These are phyloP conservation scores for Cystofilobasidium ferigula DNA, from an alignment of 768 basidiomycete genomes.

Conservation along the genomic window DNA sequence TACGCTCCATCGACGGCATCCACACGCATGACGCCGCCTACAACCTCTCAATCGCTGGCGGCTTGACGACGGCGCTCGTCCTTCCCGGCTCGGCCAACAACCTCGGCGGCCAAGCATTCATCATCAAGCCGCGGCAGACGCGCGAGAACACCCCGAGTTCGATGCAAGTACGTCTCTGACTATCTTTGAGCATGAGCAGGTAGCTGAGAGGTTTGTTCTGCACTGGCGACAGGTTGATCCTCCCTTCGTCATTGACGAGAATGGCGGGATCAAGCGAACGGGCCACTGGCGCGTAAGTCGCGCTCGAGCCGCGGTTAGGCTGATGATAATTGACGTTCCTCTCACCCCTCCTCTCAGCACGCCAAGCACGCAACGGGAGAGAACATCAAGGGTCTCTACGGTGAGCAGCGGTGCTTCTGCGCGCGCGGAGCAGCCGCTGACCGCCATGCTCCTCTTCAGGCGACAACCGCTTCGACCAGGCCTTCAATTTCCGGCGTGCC, in stretches of 20 bases:
- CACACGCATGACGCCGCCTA: conserved; percentile 36
- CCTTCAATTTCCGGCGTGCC: conserved; percentile 60
- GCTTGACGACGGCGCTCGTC: conserved; percentile 72
- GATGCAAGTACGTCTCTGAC: background rate
- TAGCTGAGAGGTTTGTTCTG: conserved; percentile 32
- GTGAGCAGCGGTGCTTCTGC: no score
- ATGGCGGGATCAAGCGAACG: conserved; percentile 43
- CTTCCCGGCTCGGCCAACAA: conserved; percentile 49
- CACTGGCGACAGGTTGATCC: conserved; percentile 63
- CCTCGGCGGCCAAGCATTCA: conserved; percentile 63
- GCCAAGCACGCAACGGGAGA: conserved; percentile 52
- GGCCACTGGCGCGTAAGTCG: conserved; percentile 49
- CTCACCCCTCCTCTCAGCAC: background rate
- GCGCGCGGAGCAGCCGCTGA: no score
- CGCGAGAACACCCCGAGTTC: conserved; percentile 42
- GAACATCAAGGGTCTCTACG: conserved; percentile 37
- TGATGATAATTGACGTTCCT: background rate
- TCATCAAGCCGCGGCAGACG: conserved; percentile 64
- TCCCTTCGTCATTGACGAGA: conserved; percentile 46
- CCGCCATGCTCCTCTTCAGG: no score
- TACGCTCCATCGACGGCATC: conserved; percentile 15
- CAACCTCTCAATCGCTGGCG: conserved; percentile 66
- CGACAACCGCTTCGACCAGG: conserved; percentile 60
- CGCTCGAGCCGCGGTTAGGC: background rate
- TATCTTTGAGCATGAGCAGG: conserved; percentile 35